These are phyloP conservation scores for Ceratobasidium sp. DNA, from an alignment of 1,284 basidiomycete species.

Conservation along the genomic window DNA sequence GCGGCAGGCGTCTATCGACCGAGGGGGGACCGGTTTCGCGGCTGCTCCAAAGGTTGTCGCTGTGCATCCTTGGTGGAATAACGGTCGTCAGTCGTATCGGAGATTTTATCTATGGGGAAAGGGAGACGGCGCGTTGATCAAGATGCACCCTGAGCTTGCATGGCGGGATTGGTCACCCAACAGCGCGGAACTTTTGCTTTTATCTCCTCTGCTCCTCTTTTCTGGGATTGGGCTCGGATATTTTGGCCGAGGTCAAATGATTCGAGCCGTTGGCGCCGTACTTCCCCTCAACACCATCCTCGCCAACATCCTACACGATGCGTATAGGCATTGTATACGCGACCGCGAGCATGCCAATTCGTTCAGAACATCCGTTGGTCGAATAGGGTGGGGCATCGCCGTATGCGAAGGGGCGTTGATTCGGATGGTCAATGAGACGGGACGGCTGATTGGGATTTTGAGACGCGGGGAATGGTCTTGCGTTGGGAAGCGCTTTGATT, in stretches of 20 bases:
- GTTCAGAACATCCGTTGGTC: slow-evolving; percentile 59
- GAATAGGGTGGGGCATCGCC: slow-evolving; percentile 60
- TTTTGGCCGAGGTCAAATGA: slow-evolving; percentile 42
- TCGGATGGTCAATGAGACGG: slow-evolving; percentile 66
- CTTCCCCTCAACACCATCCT: slow-evolving; percentile 56
- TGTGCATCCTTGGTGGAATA: slow-evolving; percentile 71
- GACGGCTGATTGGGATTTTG: slow-evolving; percentile 63
- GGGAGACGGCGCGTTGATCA: slow-evolving; percentile 68
- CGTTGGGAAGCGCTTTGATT: slow-evolving; percentile 65
- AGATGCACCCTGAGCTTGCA: slow-evolving; percentile 62
- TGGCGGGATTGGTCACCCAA: slow-evolving; percentile 65
- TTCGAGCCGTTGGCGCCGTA: slow-evolving; percentile 51
- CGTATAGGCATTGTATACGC: slow-evolving; percentile 63
- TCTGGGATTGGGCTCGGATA: slow-evolving; percentile 47
- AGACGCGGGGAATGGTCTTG: slow-evolving; percentile 60
- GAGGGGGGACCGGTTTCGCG: slow-evolving; percentile 61
- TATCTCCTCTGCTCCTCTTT: slow-evolving; percentile 51
- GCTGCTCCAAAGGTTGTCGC: slow-evolving; percentile 64
- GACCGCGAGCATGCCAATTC: slow-evolving; percentile 56
- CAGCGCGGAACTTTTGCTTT: slow-evolving; percentile 63
- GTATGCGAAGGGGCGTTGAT: slow-evolving; percentile 65
- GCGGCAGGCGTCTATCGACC: slow-evolving; percentile 58
- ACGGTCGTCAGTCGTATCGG: slow-evolving; percentile 64
- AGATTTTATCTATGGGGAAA: slow-evolving; percentile 71
- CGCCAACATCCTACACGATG: slow-evolving; percentile 64